These are phyloP conservation scores for Camelina laxa DNA, from an alignment of 345 rosid species.

Conservation along the genomic window DNA sequence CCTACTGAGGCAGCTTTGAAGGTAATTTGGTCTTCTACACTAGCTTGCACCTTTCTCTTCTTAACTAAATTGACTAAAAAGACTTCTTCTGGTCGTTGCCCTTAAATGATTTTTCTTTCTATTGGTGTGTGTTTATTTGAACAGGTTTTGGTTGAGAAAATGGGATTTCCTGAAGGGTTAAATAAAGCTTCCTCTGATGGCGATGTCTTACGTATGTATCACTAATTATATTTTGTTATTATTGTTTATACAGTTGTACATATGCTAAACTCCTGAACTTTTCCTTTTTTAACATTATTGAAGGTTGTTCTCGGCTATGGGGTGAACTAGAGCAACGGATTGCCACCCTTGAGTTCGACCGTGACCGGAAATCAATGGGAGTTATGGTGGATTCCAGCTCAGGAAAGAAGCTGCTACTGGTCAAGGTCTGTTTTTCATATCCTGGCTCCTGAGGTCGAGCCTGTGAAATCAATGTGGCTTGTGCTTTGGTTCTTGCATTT, in stretches of 20 bases:
- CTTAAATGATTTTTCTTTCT: background rate
- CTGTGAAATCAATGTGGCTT: conserved; percentile 3
- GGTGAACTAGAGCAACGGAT: conserved; percentile 69
- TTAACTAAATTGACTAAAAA: conserved; percentile 7
- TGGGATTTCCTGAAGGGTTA: conserved; percentile 75
- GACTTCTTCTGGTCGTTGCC: background rate
- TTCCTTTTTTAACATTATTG: background rate
- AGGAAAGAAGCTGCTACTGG: conserved; percentile 71
- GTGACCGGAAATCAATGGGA: conserved; percentile 95
- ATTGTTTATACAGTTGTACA: background rate
- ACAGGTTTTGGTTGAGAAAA: conserved; percentile 95
- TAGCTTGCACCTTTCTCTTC: conserved; percentile 20
- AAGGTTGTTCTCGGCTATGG: conserved; percentile 82
- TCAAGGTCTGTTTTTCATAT: conserved; percentile 60
- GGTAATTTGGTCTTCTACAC: conserved; percentile 49
- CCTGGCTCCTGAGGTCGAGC: background rate
- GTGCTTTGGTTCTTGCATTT: conserved; percentile 24
- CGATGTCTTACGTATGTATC: conserved; percentile 60
- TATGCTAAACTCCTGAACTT: background rate
- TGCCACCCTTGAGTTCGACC: conserved; percentile 97
- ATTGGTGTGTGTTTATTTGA: conserved; percentile 20
- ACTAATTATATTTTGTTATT: background rate
- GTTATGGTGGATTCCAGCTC: conserved; percentile 85
- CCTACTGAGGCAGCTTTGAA: conserved; percentile 99
- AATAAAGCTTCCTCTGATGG: conserved; percentile 47